These are phyloP conservation scores for Eucalyptus sp. DNA, from an alignment of 345 rosid species.

Conservation along the genomic window DNA sequence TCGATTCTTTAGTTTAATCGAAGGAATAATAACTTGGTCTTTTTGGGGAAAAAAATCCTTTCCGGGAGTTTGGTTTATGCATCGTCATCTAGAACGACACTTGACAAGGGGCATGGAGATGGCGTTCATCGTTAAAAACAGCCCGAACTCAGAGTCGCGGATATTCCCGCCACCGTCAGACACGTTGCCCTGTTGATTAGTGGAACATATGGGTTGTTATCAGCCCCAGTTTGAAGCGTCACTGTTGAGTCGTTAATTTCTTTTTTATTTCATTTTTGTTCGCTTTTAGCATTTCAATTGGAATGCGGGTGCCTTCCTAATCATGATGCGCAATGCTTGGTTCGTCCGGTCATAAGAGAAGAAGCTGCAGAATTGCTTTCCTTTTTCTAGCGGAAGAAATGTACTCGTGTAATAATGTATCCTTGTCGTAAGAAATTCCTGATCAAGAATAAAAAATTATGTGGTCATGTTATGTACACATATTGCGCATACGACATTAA, in stretches of 20 bases:
- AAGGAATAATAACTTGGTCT: not conserved
- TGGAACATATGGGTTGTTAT: not conserved
- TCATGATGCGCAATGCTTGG: not conserved
- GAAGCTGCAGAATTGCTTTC: too few species aligned
- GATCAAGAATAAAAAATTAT: not conserved
- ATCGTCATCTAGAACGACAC: slow-evolving; percentile 31
- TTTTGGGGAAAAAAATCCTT: not conserved
- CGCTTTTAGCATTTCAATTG: not conserved
- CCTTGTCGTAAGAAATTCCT: not conserved
- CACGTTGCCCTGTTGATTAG: slow-evolving; percentile 13
- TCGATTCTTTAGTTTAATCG: not conserved
- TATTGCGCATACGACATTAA: not conserved
- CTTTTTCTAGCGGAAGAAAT: too few species aligned
- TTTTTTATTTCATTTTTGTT: not conserved
- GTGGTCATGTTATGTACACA: not conserved
- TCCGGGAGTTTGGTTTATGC: slow-evolving; percentile 29
- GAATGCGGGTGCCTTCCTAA: not conserved
- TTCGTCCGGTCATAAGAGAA: too few species aligned
- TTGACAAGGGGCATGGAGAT: slow-evolving; percentile 25
- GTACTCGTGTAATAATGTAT: not conserved
- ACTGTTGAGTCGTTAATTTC: not conserved
- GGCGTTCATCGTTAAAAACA: slow-evolving; percentile 16
- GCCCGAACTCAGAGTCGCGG: not conserved
- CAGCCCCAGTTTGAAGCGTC: not conserved
- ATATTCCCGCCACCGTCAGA: slow-evolving; percentile 15